Conservation (phyloP, 345 rosid species). For the Angophora floribunda region DNA sequence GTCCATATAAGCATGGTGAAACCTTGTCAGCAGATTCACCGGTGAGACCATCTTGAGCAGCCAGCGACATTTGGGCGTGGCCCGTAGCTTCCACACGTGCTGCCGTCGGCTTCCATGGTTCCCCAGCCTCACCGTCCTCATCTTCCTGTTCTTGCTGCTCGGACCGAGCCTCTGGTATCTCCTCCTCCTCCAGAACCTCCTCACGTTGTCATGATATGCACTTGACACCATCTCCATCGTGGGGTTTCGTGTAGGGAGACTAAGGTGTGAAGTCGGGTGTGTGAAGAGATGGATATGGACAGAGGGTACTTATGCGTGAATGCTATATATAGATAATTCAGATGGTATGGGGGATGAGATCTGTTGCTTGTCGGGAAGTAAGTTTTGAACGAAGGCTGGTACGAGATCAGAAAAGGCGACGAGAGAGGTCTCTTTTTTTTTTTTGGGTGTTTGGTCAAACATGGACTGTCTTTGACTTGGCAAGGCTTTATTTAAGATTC, state of each 20-base stretch:
- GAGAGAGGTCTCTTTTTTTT: background rate
- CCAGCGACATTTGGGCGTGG: background rate
- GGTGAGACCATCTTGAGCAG: background rate
- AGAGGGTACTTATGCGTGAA: background rate
- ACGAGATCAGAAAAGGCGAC: background rate
- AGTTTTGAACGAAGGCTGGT: background rate
- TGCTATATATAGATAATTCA: background rate
- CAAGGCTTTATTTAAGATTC: background rate
- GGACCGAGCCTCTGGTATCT: conserved; percentile 13
- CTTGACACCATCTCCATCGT: conserved; percentile 10
- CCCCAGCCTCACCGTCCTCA: conserved; percentile 5
- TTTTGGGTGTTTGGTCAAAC: background rate
- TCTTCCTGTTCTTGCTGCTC: background rate
- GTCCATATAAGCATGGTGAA: background rate
- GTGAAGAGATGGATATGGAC: background rate
- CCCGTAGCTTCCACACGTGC: background rate
- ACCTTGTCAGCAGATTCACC: background rate
- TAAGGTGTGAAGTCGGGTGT: background rate
- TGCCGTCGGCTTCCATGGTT: background rate
- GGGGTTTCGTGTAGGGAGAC: background rate
- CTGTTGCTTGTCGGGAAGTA: background rate
- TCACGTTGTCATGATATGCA: conserved; percentile 5
- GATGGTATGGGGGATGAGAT: background rate
- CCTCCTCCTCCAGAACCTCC: conserved; percentile 23
- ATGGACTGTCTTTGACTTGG: background rate